These are phyloP conservation scores for Moesziomyces antarcticus DNA, from an alignment of 1,284 basidiomycete genomes.

Conservation along the genomic window DNA sequence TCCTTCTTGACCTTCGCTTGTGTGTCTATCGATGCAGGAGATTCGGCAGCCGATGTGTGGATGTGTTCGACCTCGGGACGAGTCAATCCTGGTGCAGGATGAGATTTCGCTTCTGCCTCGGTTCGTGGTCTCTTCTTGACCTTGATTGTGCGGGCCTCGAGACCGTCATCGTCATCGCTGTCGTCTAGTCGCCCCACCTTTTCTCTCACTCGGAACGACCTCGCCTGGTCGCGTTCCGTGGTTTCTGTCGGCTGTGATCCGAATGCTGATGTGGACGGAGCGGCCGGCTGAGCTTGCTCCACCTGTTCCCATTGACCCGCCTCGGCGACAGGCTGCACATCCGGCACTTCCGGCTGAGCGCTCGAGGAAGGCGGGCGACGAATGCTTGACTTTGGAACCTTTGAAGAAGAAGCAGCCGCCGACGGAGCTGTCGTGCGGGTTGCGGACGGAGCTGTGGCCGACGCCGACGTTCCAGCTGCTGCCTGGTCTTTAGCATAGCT, in stretches of 20 bases:
- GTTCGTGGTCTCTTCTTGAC: slow-evolving; percentile 48
- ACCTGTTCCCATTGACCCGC: slow-evolving; percentile 88
- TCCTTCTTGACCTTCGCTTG: slow-evolving; percentile 15
- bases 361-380: background rate
- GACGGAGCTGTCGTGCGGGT: background rate
- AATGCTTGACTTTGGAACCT: slow-evolving; percentile 6
- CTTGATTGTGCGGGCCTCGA: slow-evolving; percentile 25
- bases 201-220: slow-evolving; percentile 54
- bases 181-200: slow-evolving; percentile 19
- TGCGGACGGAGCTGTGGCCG: slow-evolving; percentile 32
- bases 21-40: too few species aligned
- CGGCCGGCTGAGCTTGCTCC: slow-evolving; percentile 66
- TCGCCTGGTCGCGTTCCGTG: slow-evolving; percentile 47
- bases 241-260: background rate
- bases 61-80: too few species aligned
- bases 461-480: background rate
- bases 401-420: slow-evolving; percentile 29
- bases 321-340: slow-evolving; percentile 74
- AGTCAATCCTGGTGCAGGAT: too few species aligned
- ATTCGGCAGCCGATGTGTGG: too few species aligned
- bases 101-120: background rate
- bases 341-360: slow-evolving; percentile 73
- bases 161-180: slow-evolving; percentile 40
- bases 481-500: slow-evolving; percentile 59
- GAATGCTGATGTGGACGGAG: slow-evolving; percentile 13